Percentiles rank a stretch among this genome's conserved stretches.
phyloP scores from a whole-genome alignment of 768 basidiomycete species.

The Tylopilus felleus region DNA sequence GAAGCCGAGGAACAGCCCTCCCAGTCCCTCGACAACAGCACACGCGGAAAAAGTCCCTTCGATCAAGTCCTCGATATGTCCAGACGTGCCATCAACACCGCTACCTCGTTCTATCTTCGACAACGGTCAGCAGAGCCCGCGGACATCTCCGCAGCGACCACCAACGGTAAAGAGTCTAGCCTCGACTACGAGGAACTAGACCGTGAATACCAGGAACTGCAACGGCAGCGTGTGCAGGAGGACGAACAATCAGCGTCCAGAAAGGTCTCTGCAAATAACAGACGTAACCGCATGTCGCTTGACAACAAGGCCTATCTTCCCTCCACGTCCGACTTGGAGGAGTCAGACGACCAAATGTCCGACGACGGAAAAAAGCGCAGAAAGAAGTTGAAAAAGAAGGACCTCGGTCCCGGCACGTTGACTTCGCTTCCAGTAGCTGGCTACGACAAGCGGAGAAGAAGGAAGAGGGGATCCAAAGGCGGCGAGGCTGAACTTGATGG shows the following conservation, averaged over 20 bases:
- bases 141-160: conserved; percentile 36
- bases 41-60: conserved; percentile 68
- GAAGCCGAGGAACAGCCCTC: conserved; percentile 52
- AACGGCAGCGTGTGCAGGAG: conserved; percentile 24
- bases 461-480: conserved; percentile 45
- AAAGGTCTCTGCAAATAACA: conserved; percentile 36
- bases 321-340: conserved; percentile 58
- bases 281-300: conserved; percentile 60
- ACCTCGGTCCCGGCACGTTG: conserved; percentile 51
- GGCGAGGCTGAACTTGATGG: conserved; percentile 36
- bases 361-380: conserved; percentile 52
- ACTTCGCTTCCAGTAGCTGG: conserved; percentile 65
- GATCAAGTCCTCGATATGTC: conserved; percentile 57
- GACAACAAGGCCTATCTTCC: conserved; percentile 86
- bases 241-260: conserved; percentile 29
- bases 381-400: conserved; percentile 48
- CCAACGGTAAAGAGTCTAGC: conserved; percentile 43
- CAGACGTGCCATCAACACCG: conserved; percentile 49
- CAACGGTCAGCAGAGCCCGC: conserved; percentile 59
- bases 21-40: conserved; percentile 31
- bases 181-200: conserved; percentile 83
- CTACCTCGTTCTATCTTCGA: conserved; percentile 60
- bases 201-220: conserved; percentile 48
- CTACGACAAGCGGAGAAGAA: conserved; percentile 60
- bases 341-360: conserved; percentile 59